These are phyloP conservation scores for Daucus carota DNA, from an alignment of 129 eudicot species.

Conservation along the genomic window DH1_v3.0 NC_030383.2:2791501-2792000, in stretches of 20 bases:
- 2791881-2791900: conserved; percentile 53
- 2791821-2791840: conserved; percentile 3
- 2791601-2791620: not conserved
- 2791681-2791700: conserved; percentile 19
- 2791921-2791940: not conserved
- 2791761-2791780: conserved; percentile 26
- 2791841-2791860: conserved; percentile 65
- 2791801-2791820: conserved; percentile 7
- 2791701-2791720: conserved; percentile 9
- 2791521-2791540: no score
- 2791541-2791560: not conserved
- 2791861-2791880: conserved; percentile 40
- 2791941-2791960: not conserved
- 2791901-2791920: no score
- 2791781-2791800: conserved; percentile 50
- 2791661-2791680: not conserved
- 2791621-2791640: not conserved
- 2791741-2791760: conserved; percentile 19
- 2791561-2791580: not conserved
- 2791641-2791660: not conserved
- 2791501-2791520: no score
- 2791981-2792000: conserved; percentile 60
- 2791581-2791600: not conserved
- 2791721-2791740: conserved; percentile 9
- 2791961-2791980: conserved; percentile 29